Evolutionary conservation across 768 basidiomycete genomes (phyloP).

Genomic region (Auricularia sp.): DNA sequence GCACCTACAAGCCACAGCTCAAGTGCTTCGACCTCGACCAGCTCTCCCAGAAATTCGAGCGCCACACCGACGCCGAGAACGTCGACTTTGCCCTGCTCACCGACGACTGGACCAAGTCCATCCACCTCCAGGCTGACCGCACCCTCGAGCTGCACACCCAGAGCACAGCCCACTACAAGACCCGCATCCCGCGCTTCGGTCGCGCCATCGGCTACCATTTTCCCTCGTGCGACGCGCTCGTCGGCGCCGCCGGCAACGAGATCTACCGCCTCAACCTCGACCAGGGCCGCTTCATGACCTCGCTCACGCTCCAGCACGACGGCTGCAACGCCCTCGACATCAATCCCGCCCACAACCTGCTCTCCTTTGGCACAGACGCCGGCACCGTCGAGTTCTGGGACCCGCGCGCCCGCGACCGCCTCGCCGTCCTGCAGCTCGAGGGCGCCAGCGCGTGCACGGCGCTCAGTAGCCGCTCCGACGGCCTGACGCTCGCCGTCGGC

Average conservation of each 20-base stretch:
- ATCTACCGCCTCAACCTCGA: conserved; percentile 92
- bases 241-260: conserved; percentile 77
- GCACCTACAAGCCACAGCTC: conserved; percentile 96
- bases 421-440: conserved; percentile 52
- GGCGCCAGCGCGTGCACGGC: conserved; percentile 60
- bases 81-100: conserved; percentile 96
- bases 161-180: conserved; percentile 82
- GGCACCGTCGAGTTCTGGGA: conserved; percentile 96
- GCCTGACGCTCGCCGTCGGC: conserved; percentile 87
- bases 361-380: conserved; percentile 83
- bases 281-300: conserved; percentile 85
- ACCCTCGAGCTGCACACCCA: conserved; percentile 91
- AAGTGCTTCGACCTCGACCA: conserved; percentile 92
- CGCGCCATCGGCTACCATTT: conserved; percentile 88
- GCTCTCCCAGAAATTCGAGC: conserved; percentile 87
- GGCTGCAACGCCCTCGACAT: conserved; percentile 91
- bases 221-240: conserved; percentile 82
- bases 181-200: conserved; percentile 90
- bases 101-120: conserved; percentile 97
- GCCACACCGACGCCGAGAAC: conserved; percentile 93
- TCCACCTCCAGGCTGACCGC: conserved; percentile 94
- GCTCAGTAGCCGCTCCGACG: conserved; percentile 75
- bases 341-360: conserved; percentile 84
- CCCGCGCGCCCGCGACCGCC: conserved; percentile 66
- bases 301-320: conserved; percentile 58